A percentile compares a stretch with the other conserved stretches of the same genome.
phyloP scores from a whole-genome alignment of 768 basidiomycete genomes.

The Phaeolepiota aurea region DNA sequence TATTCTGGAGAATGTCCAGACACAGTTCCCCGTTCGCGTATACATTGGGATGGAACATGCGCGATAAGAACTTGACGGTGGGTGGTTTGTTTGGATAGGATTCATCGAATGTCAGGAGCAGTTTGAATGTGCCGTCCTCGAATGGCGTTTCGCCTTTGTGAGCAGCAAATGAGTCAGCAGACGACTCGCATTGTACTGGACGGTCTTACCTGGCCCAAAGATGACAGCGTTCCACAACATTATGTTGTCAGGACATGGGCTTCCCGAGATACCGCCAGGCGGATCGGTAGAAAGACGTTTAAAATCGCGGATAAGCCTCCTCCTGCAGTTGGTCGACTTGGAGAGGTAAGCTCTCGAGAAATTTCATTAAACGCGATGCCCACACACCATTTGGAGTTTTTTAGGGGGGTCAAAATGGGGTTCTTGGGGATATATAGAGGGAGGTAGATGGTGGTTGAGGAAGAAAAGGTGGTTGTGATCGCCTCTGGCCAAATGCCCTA shows the following conservation, averaged over 20 bases:
- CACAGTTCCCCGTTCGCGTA: conserved; percentile 98
- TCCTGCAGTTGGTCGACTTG: conserved; percentile 88
- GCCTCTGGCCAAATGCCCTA: no score
- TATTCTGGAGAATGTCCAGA: conserved; percentile 95
- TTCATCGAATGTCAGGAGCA: conserved; percentile 92
- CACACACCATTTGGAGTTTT: no score
- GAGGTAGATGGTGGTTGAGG: no score
- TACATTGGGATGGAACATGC: conserved; percentile 99
- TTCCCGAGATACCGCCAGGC: conserved; percentile 93
- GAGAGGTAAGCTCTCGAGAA: no score
- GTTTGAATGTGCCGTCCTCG: conserved; percentile 98
- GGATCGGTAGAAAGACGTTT: conserved; percentile 92
- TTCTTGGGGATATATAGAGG: no score
- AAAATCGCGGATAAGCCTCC: conserved; percentile 97
- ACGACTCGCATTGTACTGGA: not conserved
- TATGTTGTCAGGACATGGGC: conserved; percentile 96
- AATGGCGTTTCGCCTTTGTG: conserved; percentile 90
- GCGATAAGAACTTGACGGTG: conserved; percentile 91
- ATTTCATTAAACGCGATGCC: no score
- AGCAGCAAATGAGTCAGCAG: conserved; percentile 3
- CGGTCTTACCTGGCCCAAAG: conserved; percentile 89
- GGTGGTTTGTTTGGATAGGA: conserved; percentile 99
- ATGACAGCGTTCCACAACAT: conserved; percentile 99
- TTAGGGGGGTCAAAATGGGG: no score
- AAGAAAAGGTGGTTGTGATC: no score